Evolutionary conservation across 179 eudicot genomes (phyloP).

Genomic region (Corrigiola litoralis): DNA sequence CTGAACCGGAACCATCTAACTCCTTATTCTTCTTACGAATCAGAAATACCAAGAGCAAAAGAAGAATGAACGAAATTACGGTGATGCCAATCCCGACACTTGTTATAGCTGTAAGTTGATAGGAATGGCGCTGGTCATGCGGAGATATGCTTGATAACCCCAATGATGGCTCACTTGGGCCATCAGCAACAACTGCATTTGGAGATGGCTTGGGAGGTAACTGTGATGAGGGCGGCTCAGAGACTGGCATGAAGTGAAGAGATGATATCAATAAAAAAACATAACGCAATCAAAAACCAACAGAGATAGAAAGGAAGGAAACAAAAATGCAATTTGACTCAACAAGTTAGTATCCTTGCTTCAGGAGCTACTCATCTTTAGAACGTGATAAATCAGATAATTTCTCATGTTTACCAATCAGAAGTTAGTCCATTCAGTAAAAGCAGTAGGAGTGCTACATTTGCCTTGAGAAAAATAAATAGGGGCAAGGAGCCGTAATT

Average conservation of each 20-base stretch:
- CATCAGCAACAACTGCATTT: conserved; percentile 46
- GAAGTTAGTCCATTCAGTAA: no score
- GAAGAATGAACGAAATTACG: conserved; percentile 48
- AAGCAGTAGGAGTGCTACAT: no score
- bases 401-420: no score
- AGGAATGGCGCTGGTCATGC: conserved; percentile 36
- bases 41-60: conserved; percentile 51
- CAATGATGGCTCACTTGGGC: conserved; percentile 59
- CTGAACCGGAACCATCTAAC: conserved; percentile 53
- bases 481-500: no score
- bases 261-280: conserved; percentile 5
- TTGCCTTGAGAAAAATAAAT: no score
- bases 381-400: no score
- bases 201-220: conserved; percentile 65
- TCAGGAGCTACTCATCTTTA: no score
- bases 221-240: conserved; percentile 41
- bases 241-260: conserved; percentile 30
- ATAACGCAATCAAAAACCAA: no score
- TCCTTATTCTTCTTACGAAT: conserved; percentile 66
- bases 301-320: no score
- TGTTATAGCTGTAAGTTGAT: conserved; percentile 59
- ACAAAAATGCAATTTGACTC: no score
- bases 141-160: conserved; percentile 36
- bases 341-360: no score
- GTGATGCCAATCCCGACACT: conserved; percentile 68